A percentile compares a stretch with the other conserved stretches of the same genome.
These are phyloP conservation scores for Fraxinus americana DNA, from an alignment of 257 asterid genomes.

Conservation along the genomic window DNA sequence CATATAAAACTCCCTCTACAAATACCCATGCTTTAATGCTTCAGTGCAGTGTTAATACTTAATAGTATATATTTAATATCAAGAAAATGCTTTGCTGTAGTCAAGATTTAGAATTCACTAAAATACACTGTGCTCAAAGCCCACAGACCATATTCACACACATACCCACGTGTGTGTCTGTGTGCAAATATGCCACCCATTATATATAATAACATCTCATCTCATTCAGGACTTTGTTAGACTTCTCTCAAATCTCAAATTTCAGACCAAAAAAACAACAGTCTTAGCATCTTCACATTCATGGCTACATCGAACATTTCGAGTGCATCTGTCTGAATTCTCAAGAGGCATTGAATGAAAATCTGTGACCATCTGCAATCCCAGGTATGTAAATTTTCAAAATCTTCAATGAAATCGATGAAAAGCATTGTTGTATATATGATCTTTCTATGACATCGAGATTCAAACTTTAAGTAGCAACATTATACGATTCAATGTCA, in stretches of 20 bases:
- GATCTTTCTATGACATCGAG: too few relatives aligned
- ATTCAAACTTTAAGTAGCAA: too few relatives aligned
- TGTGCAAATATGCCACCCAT: not conserved
- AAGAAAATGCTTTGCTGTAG: constrained; percentile 30
- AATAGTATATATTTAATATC: not conserved
- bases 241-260: not conserved
- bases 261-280: not conserved
- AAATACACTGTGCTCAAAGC: constrained; percentile 28
- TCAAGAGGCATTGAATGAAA: not conserved
- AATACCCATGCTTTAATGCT: not conserved
- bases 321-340: not conserved
- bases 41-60: not conserved
- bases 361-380: not conserved
- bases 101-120: constrained; percentile 37
- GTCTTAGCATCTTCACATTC: not conserved
- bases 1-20: constrained; percentile 14
- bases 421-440: not conserved
- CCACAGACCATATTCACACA: constrained; percentile 5
- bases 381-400: not conserved
- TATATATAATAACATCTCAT: not conserved
- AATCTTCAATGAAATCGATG: not conserved
- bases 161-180: not conserved
- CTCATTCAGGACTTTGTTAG: not conserved
- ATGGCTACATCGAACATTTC: not conserved
- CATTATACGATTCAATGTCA: not conserved